Percentiles rank a stretch among this genome's conserved stretches.
These are phyloP conservation scores for Sinapis alba DNA, from an alignment of 441 rosid genomes.

Conservation along the genomic window DNA sequence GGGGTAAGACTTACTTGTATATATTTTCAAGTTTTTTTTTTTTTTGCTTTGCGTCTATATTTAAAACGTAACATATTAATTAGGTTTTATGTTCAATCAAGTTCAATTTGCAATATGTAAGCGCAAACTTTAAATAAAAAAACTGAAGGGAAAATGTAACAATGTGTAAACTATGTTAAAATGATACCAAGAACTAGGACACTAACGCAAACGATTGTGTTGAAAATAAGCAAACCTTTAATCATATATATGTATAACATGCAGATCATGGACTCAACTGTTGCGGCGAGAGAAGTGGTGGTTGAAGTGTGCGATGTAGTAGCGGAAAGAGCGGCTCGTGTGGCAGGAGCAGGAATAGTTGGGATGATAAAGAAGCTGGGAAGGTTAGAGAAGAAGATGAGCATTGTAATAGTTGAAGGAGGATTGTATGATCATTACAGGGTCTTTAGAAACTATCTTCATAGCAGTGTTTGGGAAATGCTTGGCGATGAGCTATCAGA, in stretches of 20 bases:
- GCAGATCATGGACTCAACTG: conserved; percentile 53
- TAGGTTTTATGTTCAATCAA: not conserved
- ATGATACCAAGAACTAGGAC: not conserved
- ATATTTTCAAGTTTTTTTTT: not conserved
- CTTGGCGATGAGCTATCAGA: conserved; percentile 63
- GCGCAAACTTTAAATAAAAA: not conserved
- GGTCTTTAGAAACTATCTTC: conserved; percentile 60
- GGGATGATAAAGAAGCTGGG: conserved; percentile 67
- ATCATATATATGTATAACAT: not conserved
- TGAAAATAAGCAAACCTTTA: not conserved
- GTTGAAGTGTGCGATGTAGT: conserved; percentile 71
- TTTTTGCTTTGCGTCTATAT: not conserved
- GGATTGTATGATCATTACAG: conserved; percentile 68
- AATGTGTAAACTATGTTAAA: not conserved
- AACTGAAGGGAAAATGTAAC: not conserved
- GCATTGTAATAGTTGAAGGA: conserved; percentile 60
- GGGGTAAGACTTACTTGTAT: conserved; percentile 39
- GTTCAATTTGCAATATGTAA: not conserved
- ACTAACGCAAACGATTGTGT: not conserved
- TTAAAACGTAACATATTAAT: not conserved
- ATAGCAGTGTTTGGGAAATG: conserved; percentile 69
- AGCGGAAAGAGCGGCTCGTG: conserved; percentile 67
- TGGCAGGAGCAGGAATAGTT: conserved; percentile 66
- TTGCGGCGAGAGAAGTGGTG: conserved; percentile 54
- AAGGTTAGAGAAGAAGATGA: conserved; percentile 54